Conservation (phyloP, 75 land plant genomes). For the Picea glauca region DNA sequence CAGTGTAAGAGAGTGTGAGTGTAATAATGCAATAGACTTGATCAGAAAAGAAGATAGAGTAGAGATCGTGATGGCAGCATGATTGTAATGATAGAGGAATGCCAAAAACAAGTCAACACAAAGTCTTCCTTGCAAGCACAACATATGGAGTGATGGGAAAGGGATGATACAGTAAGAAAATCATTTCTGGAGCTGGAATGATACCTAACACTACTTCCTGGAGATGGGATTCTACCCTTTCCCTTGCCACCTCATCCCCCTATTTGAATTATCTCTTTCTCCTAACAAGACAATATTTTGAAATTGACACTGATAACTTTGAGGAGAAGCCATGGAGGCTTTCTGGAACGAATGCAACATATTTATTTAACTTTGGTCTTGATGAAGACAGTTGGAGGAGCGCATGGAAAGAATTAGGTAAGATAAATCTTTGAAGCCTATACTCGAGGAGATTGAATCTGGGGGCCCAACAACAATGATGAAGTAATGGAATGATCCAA, state of each 20-base stretch:
- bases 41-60: too few species aligned
- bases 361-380: too few species aligned
- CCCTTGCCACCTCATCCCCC: constrained; percentile 14
- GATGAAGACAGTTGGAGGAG: constrained; percentile 28
- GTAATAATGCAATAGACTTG: too few species aligned
- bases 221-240: constrained; percentile 18
- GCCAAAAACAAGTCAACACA: constrained; percentile 13
- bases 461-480: constrained; percentile 66
- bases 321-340: too few species aligned
- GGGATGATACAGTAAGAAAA: neutral
- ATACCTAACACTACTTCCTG: constrained; percentile 3
- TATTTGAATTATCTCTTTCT: neutral
- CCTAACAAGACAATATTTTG: too few species aligned
- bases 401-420: constrained; percentile 41
- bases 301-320: too few species aligned
- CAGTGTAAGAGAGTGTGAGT: too few species aligned
- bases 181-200: neutral
- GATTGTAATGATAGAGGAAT: constrained; percentile 16
- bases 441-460: constrained; percentile 52
- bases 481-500: constrained; percentile 93
- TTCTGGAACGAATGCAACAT: too few species aligned
- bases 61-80: neutral
- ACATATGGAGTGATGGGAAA: constrained; percentile 5
- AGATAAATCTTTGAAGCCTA: constrained; percentile 50
- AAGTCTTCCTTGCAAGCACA: constrained; percentile 17